These are phyloP conservation scores for Aureobasidium lini DNA, from an alignment of 2,329 filamentous ascomycete genomes.

Conservation along the genomic window DNA sequence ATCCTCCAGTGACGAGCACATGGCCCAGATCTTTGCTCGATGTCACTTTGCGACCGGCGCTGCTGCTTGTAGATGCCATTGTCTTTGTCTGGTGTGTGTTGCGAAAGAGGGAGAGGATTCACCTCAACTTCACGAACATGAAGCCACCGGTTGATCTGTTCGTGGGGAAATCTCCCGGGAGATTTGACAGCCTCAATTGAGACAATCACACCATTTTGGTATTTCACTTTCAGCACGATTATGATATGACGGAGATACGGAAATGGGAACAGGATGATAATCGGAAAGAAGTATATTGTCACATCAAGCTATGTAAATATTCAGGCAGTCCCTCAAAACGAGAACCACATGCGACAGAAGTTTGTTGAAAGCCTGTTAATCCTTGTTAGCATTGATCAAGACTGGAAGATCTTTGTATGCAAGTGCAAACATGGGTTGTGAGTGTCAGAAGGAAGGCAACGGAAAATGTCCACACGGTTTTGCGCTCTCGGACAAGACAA, in stretches of 20 bases:
- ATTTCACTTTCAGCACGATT: not conserved
- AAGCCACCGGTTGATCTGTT: not conserved
- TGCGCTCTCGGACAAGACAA: constrained; percentile 85
- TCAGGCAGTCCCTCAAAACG: not conserved
- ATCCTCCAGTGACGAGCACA: constrained; percentile 43
- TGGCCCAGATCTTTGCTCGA: constrained; percentile 32
- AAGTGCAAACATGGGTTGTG: not conserved
- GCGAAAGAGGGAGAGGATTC: not conserved
- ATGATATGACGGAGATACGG: no score
- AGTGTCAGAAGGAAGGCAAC: constrained; percentile 99
- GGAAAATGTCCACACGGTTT: constrained; percentile 94
- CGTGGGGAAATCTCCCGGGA: constrained; percentile 1
- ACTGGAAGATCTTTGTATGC: not conserved
- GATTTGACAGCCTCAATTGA: not conserved
- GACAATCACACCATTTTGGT: not conserved
- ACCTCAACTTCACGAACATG: not conserved
- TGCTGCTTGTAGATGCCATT: not conserved
- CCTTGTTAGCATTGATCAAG: not conserved
- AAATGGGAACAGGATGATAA: not conserved
- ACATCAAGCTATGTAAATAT: not conserved
- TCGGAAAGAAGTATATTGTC: no score
- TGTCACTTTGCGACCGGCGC: not conserved
- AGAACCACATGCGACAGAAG: not conserved
- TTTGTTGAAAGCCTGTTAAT: not conserved
- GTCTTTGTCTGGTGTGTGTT: not conserved